Percentiles rank a stretch among this genome's conserved stretches.
Evolutionary conservation across 1,284 basidiomycete species (phyloP).

Genomic region (Tranzscheliella williamsii): DNA sequence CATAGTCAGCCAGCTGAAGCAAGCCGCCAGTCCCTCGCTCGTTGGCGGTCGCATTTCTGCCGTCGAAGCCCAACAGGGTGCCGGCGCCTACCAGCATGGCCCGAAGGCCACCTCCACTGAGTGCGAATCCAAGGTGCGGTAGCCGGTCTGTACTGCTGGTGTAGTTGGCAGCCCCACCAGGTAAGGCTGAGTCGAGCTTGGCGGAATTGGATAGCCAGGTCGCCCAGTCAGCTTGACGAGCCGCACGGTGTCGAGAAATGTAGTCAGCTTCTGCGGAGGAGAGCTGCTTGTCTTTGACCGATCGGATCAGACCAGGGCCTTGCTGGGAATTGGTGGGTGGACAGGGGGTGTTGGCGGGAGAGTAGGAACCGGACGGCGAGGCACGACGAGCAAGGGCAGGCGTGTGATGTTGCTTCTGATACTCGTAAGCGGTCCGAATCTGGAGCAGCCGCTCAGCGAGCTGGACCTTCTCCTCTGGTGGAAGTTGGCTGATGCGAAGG

Average conservation of each 20-base stretch:
- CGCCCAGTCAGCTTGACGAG: slow-evolving; percentile 28
- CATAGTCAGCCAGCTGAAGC: slow-evolving; percentile 55
- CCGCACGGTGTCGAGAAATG: slow-evolving; percentile 27
- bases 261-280: slow-evolving; percentile 38
- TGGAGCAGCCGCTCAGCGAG: slow-evolving; percentile 25
- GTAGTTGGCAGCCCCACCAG: slow-evolving; percentile 48
- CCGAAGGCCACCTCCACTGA: slow-evolving; percentile 64
- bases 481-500: slow-evolving; percentile 15
- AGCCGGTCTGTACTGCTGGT: slow-evolving; percentile 22
- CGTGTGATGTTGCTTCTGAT: slow-evolving; percentile 10
- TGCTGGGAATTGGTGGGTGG: slow-evolving; percentile 35
- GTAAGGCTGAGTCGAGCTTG: slow-evolving; percentile 26
- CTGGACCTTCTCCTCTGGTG: slow-evolving; percentile 7
- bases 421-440: slow-evolving; percentile 24
- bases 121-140: slow-evolving; percentile 62
- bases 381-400: slow-evolving; percentile 12
- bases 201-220: slow-evolving; percentile 42
- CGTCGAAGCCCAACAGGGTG: slow-evolving; percentile 50
- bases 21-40: slow-evolving; percentile 53
- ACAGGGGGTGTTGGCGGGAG: slow-evolving; percentile 46
- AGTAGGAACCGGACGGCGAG: slow-evolving; percentile 41
- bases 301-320: slow-evolving; percentile 43
- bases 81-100: slow-evolving; percentile 62
- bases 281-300: slow-evolving; percentile 37
- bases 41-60: slow-evolving; percentile 51